These are phyloP conservation scores for Ogataea kodamae DNA, from an alignment of 805 yeast genomes.

Conservation along the genomic window DNA sequence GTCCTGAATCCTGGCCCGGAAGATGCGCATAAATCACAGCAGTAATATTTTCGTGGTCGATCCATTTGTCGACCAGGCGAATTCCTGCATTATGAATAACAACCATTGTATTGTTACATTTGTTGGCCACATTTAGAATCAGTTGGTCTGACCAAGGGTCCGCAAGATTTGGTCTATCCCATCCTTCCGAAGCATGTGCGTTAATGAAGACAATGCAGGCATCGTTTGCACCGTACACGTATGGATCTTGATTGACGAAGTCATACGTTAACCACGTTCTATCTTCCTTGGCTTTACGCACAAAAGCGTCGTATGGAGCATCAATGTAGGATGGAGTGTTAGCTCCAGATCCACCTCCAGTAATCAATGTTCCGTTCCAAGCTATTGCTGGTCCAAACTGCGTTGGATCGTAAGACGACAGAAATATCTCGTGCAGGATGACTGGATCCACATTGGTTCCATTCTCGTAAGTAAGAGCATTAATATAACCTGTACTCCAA, in stretches of 20 bases:
- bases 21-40: constrained; percentile 52
- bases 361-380: constrained; percentile 50
- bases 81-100: constrained; percentile 61
- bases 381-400: constrained; percentile 14
- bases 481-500: constrained; percentile 8
- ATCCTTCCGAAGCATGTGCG: constrained; percentile 57
- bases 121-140: constrained; percentile 44
- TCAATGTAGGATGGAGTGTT: constrained; percentile 52
- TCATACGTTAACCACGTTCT: constrained; percentile 14
- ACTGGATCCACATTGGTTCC: constrained; percentile 7
- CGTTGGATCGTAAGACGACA: constrained; percentile 5
- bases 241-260: constrained; percentile 38
- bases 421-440: constrained; percentile 4
- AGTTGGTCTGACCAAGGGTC: constrained; percentile 55
- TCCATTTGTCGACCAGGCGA: constrained; percentile 51
- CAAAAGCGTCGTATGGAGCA: constrained; percentile 56
- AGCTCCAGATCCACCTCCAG: constrained; percentile 67
- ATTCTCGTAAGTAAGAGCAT: constrained; percentile 9
- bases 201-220: constrained; percentile 52
- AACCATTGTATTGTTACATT: constrained; percentile 53
- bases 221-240: constrained; percentile 42
- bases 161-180: constrained; percentile 50
- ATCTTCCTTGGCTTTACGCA: constrained; percentile 37
- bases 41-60: constrained; percentile 43
- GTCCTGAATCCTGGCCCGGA: constrained; percentile 57